Conservation (phyloP, 1,284 basidiomycete genomes). For the Austroboletus niveus region DNA sequence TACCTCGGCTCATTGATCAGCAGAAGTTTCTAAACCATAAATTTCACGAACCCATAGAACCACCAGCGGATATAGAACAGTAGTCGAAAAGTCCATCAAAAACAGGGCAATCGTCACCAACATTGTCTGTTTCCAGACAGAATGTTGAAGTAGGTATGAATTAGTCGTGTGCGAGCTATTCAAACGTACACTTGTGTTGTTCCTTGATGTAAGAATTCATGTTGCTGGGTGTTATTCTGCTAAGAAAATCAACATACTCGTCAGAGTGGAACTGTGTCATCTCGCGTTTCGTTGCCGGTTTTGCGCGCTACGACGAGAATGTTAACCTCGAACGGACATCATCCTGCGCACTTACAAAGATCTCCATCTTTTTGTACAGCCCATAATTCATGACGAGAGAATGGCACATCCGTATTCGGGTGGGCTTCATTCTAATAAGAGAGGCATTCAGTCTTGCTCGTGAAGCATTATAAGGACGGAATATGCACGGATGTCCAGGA, state of each 20-base stretch:
- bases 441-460: slow-evolving; percentile 1
- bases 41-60: slow-evolving; percentile 84
- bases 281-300: slow-evolving; percentile 98
- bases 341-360: slow-evolving; percentile 68
- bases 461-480: neutral
- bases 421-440: slow-evolving; percentile 84
- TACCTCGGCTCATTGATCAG: slow-evolving; percentile 32
- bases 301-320: slow-evolving; percentile 71
- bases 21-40: neutral
- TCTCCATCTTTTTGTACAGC: slow-evolving; percentile 96
- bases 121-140: slow-evolving; percentile 57
- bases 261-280: slow-evolving; percentile 96
- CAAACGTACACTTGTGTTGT: slow-evolving; percentile 86
- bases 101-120: slow-evolving; percentile 96
- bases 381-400: slow-evolving; percentile 99
- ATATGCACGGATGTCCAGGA: slow-evolving; percentile 79
- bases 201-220: slow-evolving; percentile 90
- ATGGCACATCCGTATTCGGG: slow-evolving; percentile 98
- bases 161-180: neutral
- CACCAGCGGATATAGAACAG: slow-evolving; percentile 97
- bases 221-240: slow-evolving; percentile 81
- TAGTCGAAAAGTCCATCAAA: slow-evolving; percentile 99
- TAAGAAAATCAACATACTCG: slow-evolving; percentile 90
- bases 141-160: neutral
- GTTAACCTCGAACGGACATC: neutral